These are phyloP conservation scores for Ustilago hordei DNA, from an alignment of 1,284 basidiomycete species.

Conservation along the genomic window DNA sequence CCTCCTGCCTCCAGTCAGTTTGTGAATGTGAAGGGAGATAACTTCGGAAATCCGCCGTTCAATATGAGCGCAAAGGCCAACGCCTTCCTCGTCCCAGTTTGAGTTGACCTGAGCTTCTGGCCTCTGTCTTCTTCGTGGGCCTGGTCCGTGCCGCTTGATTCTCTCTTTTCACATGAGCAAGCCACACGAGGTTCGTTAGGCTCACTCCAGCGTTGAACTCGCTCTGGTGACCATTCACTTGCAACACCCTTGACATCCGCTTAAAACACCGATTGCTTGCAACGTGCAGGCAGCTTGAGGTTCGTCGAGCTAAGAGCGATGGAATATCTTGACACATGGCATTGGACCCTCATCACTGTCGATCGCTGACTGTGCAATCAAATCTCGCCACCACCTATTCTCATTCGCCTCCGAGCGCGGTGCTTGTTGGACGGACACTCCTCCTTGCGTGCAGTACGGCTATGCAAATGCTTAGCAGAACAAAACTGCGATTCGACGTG, in stretches of 20 bases:
- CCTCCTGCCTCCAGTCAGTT: neutral
- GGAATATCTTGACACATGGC: too few species aligned
- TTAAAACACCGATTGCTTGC: neutral
- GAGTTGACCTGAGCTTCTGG: neutral
- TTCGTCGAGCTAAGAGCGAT: too few species aligned
- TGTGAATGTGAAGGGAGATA: too few species aligned
- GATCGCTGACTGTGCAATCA: neutral
- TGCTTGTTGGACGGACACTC: neutral
- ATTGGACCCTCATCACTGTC: neutral
- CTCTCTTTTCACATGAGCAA: neutral
- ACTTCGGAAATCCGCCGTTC: conserved; percentile 2
- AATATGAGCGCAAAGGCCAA: neutral
- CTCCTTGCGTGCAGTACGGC: neutral
- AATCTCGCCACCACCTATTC: neutral
- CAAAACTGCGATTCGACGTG: neutral
- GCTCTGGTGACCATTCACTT: neutral
- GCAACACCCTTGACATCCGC: neutral
- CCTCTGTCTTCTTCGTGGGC: neutral
- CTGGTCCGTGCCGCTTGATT: neutral
- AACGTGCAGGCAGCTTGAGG: too few species aligned
- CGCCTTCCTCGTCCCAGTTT: conserved; percentile 5
- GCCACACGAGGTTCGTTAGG: neutral
- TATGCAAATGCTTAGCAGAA: neutral
- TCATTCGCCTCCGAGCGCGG: neutral
- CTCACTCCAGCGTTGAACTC: neutral